Conservation (phyloP, 202 grass and related monocot species). For the Musa balbisiana region DNA sequence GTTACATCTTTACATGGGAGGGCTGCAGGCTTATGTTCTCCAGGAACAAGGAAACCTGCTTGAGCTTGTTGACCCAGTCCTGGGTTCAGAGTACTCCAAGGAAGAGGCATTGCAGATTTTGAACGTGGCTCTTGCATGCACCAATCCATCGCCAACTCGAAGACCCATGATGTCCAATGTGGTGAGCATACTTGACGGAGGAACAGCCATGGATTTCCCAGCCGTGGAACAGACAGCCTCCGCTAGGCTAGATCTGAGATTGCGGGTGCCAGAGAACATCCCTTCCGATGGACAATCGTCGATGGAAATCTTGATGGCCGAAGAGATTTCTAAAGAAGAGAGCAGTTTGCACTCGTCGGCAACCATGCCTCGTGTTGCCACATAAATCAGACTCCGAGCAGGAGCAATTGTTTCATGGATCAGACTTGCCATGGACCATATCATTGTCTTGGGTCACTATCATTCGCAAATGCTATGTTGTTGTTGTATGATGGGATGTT, state of each 20-base stretch:
- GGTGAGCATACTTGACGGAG: constrained; percentile 53
- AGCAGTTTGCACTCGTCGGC: neutral
- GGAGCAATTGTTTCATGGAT: too few species aligned
- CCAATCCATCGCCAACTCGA: constrained; percentile 41
- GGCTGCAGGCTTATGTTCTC: constrained; percentile 45
- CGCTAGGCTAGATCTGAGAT: constrained; percentile 16
- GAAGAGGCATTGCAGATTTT: constrained; percentile 53
- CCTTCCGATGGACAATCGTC: neutral
- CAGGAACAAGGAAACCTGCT: constrained; percentile 56
- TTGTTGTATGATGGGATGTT: too few species aligned
- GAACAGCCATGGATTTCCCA: constrained; percentile 31
- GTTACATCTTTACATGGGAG: constrained; percentile 3
- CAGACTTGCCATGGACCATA: too few species aligned
- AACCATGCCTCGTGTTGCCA: neutral
- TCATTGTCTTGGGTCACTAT: too few species aligned
- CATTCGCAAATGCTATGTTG: too few species aligned
- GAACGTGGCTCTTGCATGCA: constrained; percentile 52
- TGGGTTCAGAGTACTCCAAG: constrained; percentile 51
- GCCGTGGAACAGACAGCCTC: constrained; percentile 6
- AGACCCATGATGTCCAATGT: constrained; percentile 65
- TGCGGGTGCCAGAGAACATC: neutral
- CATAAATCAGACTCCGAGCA: too few species aligned
- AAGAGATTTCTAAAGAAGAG: neutral
- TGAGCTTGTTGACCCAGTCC: constrained; percentile 54
- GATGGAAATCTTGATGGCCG: neutral